These are phyloP conservation scores for Sergeia podlipaevii DNA, from an alignment of 208 protist species.

Conservation along the genomic window DNA sequence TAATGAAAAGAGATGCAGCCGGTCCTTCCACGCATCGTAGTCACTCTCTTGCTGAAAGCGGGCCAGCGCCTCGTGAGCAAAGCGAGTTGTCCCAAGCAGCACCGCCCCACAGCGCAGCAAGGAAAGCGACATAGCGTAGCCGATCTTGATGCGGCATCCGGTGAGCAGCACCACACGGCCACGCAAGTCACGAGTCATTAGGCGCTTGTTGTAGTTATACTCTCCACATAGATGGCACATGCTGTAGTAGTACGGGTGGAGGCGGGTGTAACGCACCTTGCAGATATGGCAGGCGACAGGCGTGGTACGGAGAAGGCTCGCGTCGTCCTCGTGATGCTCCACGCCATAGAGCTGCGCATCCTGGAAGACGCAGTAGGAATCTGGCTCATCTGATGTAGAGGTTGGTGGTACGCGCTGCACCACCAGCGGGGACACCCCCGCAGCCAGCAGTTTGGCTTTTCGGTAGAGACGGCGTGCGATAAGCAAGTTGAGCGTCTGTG, in stretches of 20 bases:
- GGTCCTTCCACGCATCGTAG: slow-evolving; percentile 85
- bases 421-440: slow-evolving; percentile 48
- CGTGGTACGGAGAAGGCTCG: slow-evolving; percentile 38
- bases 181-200: slow-evolving; percentile 84
- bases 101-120: slow-evolving; percentile 80
- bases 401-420: slow-evolving; percentile 41
- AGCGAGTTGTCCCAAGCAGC: slow-evolving; percentile 90
- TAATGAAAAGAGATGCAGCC: slow-evolving; percentile 93
- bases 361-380: slow-evolving; percentile 69
- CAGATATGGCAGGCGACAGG: slow-evolving; percentile 84
- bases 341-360: slow-evolving; percentile 66
- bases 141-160: slow-evolving; percentile 92
- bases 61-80: slow-evolving; percentile 81
- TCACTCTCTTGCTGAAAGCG: slow-evolving; percentile 86
- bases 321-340: slow-evolving; percentile 32
- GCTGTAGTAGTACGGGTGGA: slow-evolving; percentile 97
- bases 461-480: slow-evolving; percentile 68
- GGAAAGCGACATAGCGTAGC: slow-evolving; percentile 90
- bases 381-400: slow-evolving; percentile 60
- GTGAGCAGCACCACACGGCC: slow-evolving; percentile 94
- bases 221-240: slow-evolving; percentile 94
- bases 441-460: slow-evolving; percentile 18
- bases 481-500: slow-evolving; percentile 59
- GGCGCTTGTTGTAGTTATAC: slow-evolving; percentile 95
- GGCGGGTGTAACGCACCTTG: slow-evolving; percentile 74